phyloP scores from a whole-genome alignment of 2,329 filamentous ascomycete species.

The Mariannaea elegans region DNA sequence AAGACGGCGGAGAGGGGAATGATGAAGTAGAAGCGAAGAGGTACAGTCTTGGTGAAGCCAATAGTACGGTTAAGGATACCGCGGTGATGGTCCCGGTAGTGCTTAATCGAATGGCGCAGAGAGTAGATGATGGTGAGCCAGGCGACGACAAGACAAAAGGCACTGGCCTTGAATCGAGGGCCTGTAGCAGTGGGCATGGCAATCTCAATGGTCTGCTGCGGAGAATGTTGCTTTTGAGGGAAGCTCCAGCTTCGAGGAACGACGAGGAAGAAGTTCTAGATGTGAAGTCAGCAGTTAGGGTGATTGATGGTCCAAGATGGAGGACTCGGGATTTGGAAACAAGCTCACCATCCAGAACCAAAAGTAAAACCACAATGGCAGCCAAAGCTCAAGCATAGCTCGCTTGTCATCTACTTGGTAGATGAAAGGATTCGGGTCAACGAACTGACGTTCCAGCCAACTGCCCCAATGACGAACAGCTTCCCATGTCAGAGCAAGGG shows the following conservation, averaged over 20 bases:
- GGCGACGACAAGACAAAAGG: slow-evolving; percentile 68
- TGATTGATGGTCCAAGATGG: neutral
- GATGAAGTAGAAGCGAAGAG: slow-evolving; percentile 66
- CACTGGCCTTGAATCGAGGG: slow-evolving; percentile 71
- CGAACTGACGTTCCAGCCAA: slow-evolving; percentile 77
- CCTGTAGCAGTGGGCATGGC: slow-evolving; percentile 72
- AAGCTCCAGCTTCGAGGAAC: slow-evolving; percentile 75
- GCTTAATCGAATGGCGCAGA: slow-evolving; percentile 72
- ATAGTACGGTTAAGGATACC: slow-evolving; percentile 58
- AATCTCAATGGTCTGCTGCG: slow-evolving; percentile 62
- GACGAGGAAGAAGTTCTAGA: slow-evolving; percentile 75
- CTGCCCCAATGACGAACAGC: slow-evolving; percentile 80
- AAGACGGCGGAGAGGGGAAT: slow-evolving; percentile 62
- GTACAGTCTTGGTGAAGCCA: slow-evolving; percentile 62
- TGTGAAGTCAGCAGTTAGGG: slow-evolving; percentile 1
- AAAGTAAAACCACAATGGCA: slow-evolving; percentile 77
- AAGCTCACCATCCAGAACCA: slow-evolving; percentile 70
- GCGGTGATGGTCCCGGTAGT: slow-evolving; percentile 69
- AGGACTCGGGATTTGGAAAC: no score
- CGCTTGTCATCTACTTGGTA: slow-evolving; percentile 68
- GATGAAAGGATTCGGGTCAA: slow-evolving; percentile 74
- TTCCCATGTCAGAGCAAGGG: slow-evolving; percentile 77
- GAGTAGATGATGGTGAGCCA: slow-evolving; percentile 71
- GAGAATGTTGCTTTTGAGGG: slow-evolving; percentile 71
- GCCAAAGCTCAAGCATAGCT: slow-evolving; percentile 70